Conservation (phyloP, 495 filamentous ascomycete genomes). For the Pyrenula massariospora region DNA sequence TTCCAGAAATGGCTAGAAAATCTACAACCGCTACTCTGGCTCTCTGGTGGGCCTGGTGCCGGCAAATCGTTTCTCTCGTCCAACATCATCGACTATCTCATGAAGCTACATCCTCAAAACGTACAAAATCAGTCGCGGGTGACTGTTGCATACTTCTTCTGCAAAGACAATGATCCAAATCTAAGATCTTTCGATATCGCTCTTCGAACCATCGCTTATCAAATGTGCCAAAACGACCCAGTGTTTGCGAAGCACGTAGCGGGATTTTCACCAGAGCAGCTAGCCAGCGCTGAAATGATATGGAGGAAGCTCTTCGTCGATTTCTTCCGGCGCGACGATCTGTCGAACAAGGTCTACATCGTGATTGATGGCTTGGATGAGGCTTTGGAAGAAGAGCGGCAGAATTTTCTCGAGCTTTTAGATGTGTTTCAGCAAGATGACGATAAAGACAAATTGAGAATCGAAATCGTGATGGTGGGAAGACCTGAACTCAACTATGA, state of each 20-base stretch:
- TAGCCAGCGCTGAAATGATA: slow-evolving; percentile 10
- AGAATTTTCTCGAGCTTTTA: slow-evolving; percentile 11
- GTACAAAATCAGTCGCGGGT: slow-evolving; percentile 5
- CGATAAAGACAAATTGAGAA: background rate
- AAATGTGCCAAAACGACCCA: slow-evolving; percentile 19
- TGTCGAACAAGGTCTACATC: slow-evolving; percentile 13
- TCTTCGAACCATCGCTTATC: slow-evolving; percentile 17
- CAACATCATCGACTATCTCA: slow-evolving; percentile 15
- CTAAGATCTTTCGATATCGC: slow-evolving; percentile 17
- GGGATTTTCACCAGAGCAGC: slow-evolving; percentile 8
- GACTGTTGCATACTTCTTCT: slow-evolving; percentile 22
- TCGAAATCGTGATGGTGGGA: slow-evolving; percentile 18
- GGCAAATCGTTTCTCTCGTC: slow-evolving; percentile 22
- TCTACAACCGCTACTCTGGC: slow-evolving; percentile 15
- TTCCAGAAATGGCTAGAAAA: slow-evolving; percentile 15
- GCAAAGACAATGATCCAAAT: slow-evolving; percentile 19
- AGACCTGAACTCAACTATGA: slow-evolving; percentile 16
- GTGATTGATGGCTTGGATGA: slow-evolving; percentile 25
- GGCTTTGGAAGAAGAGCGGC: slow-evolving; percentile 12
- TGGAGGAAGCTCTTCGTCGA: slow-evolving; percentile 18
- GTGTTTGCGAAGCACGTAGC: slow-evolving; percentile 14
- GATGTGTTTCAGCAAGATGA: slow-evolving; percentile 5
- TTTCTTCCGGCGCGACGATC: slow-evolving; percentile 11
- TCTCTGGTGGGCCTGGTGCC: slow-evolving; percentile 19
- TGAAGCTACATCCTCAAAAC: slow-evolving; percentile 4